Base-by-base conservation (phyloP, 2,329 filamentous ascomycete species). In the Colletotrichum sp. region DNA sequence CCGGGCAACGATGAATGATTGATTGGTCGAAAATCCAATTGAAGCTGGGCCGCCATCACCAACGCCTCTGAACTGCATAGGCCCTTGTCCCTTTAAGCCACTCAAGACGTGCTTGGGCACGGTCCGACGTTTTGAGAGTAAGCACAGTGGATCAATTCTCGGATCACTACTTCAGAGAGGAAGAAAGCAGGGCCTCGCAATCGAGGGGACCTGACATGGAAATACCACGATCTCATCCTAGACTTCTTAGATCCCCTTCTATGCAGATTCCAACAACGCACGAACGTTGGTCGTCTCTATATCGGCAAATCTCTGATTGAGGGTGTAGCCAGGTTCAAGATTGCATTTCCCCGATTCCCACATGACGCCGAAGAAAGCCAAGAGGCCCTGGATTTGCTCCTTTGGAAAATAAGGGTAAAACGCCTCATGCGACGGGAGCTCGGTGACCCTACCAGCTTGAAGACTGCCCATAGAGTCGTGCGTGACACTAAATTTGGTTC, bases 401-500 rank as follows among this genome's bases (percentile, higher is more conserved):
- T 79, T 80, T 6, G 70, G 72, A 7, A 76, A 75, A 7, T 81
- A 81, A 27, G 71, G 39, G 39, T 82, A 82, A 15, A 77, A 18
- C 2, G 66, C 22, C 4, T 32, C 16, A 7, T 83, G 78, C 2
- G 60, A 48, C 2, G 81, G 81, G 5, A 83, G 77, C 67, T 81
- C 81, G 8, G 85, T 87, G 12, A 84, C 79, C 71, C 83, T 68
- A 0, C 84, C 84, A n/a, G 70, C 43, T n/a, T 80, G 78, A 39
- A 86, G 64, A 67, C 82, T 77, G 43, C 85, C 76, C 66, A 83
- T 15, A 52, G 70, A 71, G 28, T 87, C 76, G 58, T 84, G 71
- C 66, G 80, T 78, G 27, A 87, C 75, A 10, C 83, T 30, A 75
- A 86, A 81, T n/a, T 85, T 79, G n/a, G 75, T 78, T 4, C 82